A percentile compares a stretch with the other conserved stretches of the same genome.
Evolutionary conservation across 495 filamentous ascomycete genomes (phyloP).

Genomic region (Penicillium bialowiezense): DNA sequence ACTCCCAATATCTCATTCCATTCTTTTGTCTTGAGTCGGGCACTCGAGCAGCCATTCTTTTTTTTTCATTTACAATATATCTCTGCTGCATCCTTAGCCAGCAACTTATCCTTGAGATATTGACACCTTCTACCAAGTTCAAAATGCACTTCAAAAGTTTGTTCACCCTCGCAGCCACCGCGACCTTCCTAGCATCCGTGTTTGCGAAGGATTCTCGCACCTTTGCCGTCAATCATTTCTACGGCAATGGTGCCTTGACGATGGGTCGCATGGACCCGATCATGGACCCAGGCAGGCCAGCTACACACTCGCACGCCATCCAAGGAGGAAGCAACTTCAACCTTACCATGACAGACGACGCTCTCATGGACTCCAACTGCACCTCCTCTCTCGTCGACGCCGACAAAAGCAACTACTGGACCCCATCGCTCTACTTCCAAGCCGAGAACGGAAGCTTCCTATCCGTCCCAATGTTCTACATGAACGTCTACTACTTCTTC

Average conservation of each 20-base stretch:
- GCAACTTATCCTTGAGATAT: background rate
- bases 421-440: slow-evolving; percentile 65
- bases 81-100: background rate
- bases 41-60: background rate
- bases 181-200: background rate
- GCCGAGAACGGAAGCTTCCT: slow-evolving; percentile 63
- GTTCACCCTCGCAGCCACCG: background rate
- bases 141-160: background rate
- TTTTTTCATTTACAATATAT: background rate
- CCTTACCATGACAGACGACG: slow-evolving; percentile 56
- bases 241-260: slow-evolving; percentile 13
- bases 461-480: slow-evolving; percentile 64
- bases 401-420: slow-evolving; percentile 80
- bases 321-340: slow-evolving; percentile 74
- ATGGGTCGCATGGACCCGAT: slow-evolving; percentile 57
- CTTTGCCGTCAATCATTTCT: slow-evolving; percentile 19
- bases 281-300: slow-evolving; percentile 51
- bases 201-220: slow-evolving; percentile 2
- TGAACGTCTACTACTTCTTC: slow-evolving; percentile 70
- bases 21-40: background rate
- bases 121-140: background rate
- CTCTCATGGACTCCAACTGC: slow-evolving; percentile 59
- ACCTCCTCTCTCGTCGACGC: slow-evolving; percentile 61
- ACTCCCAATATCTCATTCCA: background rate
- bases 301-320: slow-evolving; percentile 72